Base-by-base conservation (phyloP, 768 basidiomycete genomes). In the Tremella yokohamensis region DNA sequence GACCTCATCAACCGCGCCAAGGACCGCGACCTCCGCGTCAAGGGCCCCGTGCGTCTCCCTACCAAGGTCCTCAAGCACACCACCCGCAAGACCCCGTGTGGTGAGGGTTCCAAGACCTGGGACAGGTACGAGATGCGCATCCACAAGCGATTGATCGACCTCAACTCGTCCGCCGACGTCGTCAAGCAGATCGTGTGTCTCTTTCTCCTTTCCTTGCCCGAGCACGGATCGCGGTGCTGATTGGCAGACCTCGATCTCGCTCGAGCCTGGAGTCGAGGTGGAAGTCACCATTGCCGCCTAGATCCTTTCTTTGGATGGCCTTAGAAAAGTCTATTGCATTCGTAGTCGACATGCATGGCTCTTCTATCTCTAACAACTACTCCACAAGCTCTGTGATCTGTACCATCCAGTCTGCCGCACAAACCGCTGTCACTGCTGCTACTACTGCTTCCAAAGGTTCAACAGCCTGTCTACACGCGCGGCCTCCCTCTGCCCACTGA, bases 31-130 rank as follows among this genome's bases (percentile, higher is more conserved):
- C 90, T 99, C 76, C 89, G 89, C 62, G 96, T 98, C 79, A 97
- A 96, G 81, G 96, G 96, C 60, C 96, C 96, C 66, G 92, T 99
- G 73, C 88, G 96, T 66, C 88, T 99, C 73, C 96, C 96, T 63
- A 99, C 96, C 79, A 98, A 98, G 82, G 87, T 92, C 77, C 85
- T 99, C 75, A 92, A 90, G 81, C 92, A 98, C 82, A 96, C 92
- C 79, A 99, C 94, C 80, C 89, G 96, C 76, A 99, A 99, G 80
- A 94, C 96, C 89, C 77, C 96, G 80, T 98, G 96, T 76, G 96
- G 96, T 90, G 96, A 98, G 81, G 96, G 96, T 83, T 97, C 96
- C 70, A 99, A 99, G 87, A 99, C 96, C 77, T 99, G 96, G 96
- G 96, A 99, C 81, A 86, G 90, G 73, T 98, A 92, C 81, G 94